Conservation (phyloP, 495 filamentous ascomycete genomes). For the Penicillium robsamsonii region DNA sequence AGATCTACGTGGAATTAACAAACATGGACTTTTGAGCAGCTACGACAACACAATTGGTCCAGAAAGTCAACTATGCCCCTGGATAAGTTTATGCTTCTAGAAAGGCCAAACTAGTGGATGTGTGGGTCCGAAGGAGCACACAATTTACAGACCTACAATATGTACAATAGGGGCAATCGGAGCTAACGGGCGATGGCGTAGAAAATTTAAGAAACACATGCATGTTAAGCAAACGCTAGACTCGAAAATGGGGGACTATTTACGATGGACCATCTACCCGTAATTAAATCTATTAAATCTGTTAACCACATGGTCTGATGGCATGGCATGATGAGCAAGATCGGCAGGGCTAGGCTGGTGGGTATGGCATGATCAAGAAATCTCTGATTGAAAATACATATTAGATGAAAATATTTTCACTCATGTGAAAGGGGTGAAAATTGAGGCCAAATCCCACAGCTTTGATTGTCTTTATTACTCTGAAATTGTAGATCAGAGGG, state of each 20-base stretch:
- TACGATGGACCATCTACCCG: background rate
- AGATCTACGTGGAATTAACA: background rate
- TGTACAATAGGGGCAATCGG: background rate
- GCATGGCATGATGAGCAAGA: conserved; percentile 18
- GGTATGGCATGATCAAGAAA: conserved; percentile 20
- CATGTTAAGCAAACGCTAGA: background rate
- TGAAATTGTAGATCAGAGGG: conserved; percentile 1
- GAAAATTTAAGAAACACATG: conserved; percentile 10
- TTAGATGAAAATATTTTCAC: background rate
- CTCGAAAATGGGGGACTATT: too few relatives aligned
- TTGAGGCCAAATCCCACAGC: background rate
- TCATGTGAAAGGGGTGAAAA: background rate
- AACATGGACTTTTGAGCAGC: background rate
- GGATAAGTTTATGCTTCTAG: background rate
- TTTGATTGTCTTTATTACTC: background rate
- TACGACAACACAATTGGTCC: background rate
- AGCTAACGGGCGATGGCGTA: background rate
- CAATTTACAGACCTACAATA: background rate
- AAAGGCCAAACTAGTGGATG: background rate
- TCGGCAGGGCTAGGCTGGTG: conserved; percentile 4
- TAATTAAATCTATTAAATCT: background rate
- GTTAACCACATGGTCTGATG: conserved; percentile 12
- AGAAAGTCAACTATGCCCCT: background rate
- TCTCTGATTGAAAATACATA: conserved; percentile 7
- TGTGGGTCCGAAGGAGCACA: background rate